Evolutionary conservation across 1,284 basidiomycete genomes (phyloP), one percentile per base, ranked within the genome.

Genomic region (Ganoderma multipileum): DNA sequence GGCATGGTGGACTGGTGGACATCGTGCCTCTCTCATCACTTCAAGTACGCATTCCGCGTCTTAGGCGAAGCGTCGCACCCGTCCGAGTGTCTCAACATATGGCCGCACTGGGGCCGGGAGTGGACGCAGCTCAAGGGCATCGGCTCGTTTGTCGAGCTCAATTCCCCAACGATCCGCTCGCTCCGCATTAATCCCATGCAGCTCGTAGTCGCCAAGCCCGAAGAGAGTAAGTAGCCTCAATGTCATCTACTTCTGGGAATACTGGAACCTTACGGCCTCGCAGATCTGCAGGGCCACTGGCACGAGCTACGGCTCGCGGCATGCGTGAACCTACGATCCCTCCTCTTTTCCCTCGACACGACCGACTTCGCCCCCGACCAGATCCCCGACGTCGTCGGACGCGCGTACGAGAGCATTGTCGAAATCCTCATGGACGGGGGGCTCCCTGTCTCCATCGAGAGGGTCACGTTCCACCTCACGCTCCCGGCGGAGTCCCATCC

Each of bases 121-220:
- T 55, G 52, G 52, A 55, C 52, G 28, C 52, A 55, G 18, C 52
- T 55, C 14, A 33, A 28, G 52, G 30, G 28, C 14, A 55, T 55
- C 12, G 52, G 52, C 28, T 6, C 14, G 16, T 55, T 55, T 18
- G 52, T 55, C 28, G 18, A 20, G 28, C 52, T 33, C 28, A 55
- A 55, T 18, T 28, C 28, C 28, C 52, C 52, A 16, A 33, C 52
- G 18, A 3, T 55, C 52, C 52, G 52, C 30, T 8, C 52, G 52
- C 52, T 55, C 23, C 52, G 52, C 26, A 55, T 55, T 28, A 55
- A 55, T 14, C 28, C 28, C 28, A 55, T 55, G 52, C 52, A 55
- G 30, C 30, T 30, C 28, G 8, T 55, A 4, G 52, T 55, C 52
- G 52, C 30, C 28, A 55, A 30, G 3, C 52, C 52, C 28, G 52